These are phyloP conservation scores for Angomonas deanei DNA, from an alignment of 208 protist genomes.

Conservation along the genomic window DNA sequence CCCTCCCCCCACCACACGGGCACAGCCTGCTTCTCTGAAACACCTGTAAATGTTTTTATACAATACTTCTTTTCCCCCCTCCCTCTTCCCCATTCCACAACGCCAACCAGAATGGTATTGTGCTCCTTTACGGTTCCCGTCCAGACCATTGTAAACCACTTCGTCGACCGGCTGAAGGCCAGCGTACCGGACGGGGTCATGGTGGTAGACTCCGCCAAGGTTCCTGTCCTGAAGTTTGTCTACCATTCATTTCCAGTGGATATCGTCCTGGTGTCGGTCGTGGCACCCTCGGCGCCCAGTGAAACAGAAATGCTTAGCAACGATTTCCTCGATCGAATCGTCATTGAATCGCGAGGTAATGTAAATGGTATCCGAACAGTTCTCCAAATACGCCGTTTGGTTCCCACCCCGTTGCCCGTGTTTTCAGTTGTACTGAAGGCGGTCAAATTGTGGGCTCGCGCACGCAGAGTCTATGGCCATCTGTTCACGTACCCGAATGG, in stretches of 20 bases:
- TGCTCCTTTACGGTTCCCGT: too few species aligned
- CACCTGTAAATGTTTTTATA: slow-evolving; percentile 6
- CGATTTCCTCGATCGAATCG: slow-evolving; percentile 52
- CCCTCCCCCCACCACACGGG: slow-evolving; percentile 8
- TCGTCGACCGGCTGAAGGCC: too few species aligned
- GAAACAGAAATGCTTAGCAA: slow-evolving; percentile 43
- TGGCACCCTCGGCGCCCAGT: slow-evolving; percentile 39
- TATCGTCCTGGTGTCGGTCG: slow-evolving; percentile 66
- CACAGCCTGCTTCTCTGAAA: neutral
- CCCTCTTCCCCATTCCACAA: neutral
- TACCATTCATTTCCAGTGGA: slow-evolving; percentile 60
- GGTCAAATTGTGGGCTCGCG: slow-evolving; percentile 77
- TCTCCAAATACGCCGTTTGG: slow-evolving; percentile 46
- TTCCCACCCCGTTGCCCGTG: slow-evolving; percentile 36
- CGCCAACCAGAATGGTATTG: neutral
- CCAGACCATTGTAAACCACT: too few species aligned
- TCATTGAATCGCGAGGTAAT: slow-evolving; percentile 36
- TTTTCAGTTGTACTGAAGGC: slow-evolving; percentile 59
- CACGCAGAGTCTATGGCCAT: slow-evolving; percentile 94
- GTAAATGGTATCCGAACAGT: slow-evolving; percentile 79
- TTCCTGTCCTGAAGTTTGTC: slow-evolving; percentile 79
- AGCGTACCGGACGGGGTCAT: too few species aligned
- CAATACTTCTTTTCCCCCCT: neutral
- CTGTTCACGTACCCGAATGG: slow-evolving; percentile 95
- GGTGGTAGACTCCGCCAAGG: slow-evolving; percentile 54